Evolutionary conservation across 208 protist genomes (phyloP), one percentile per base, ranked within the genome.

Genomic region (Angomonas deanei): DNA sequence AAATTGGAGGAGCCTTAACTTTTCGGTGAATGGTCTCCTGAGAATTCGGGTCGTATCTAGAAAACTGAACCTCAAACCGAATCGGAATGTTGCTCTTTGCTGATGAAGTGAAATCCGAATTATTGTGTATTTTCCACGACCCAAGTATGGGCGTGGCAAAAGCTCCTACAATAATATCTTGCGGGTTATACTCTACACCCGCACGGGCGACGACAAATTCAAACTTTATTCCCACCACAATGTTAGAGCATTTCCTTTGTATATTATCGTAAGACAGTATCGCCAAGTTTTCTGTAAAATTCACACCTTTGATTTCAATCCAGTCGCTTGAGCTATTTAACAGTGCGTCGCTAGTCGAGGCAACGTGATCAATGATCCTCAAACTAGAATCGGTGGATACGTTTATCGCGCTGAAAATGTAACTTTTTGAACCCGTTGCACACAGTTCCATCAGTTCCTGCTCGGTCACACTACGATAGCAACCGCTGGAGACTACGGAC

Each of bases 251-350:
- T 42, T 74, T 47, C 15, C 88, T 64, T n/a, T 36, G 42, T 10
- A 82, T 59, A 17, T 66, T 15, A 56, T 87, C 68, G 48, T 81
- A 93, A 13, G 54, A 64, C 3, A 71, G 70, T n/a, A 74, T 38
- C 2, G 53, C 42, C 36, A 55, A 17, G 17, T 61, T 49, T 15
- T 68, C 34, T n/a, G 74, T 68, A 24, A 64, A 26, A 21, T 33
- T 38, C 21, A 88, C 38, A 1, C 81, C 78, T 42, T 80, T 50
- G 50, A 93, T 80, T 53, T 68, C 21, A 64, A 88, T 75, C 87
- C 87, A 93, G 61, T 75, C 84, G 11, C 64, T 66, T 28, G 86
- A 86, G 52, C 90, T 81, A 62, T 88, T 91, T n/a, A 60, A 57
- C 23, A 83, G 58, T 19, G 84, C 87, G 56, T 91, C 87, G 64